Percentiles rank a stretch among this genome's conserved stretches.
phyloP scores from a whole-genome alignment of 345 rosid genomes.

The Brassica rapa region DNA sequence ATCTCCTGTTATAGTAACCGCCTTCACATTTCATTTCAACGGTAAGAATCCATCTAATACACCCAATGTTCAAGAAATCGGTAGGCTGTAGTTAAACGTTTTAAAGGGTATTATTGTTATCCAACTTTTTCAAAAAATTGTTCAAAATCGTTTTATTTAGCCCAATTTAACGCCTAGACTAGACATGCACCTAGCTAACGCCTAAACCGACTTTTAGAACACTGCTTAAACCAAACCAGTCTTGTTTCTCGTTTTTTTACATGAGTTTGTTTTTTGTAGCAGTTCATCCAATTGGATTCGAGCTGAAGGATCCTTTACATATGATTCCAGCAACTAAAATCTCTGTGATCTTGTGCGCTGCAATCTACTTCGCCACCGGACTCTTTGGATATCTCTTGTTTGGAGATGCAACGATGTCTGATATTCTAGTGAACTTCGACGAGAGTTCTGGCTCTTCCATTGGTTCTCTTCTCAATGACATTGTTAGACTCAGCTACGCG shows the following conservation, averaged over 20 bases:
- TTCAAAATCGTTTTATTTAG: too few species aligned
- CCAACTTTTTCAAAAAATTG: too few species aligned
- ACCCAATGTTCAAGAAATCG: background rate
- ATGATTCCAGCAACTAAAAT: conserved; percentile 63
- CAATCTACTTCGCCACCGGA: conserved; percentile 64
- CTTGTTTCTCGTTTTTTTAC: conserved; percentile 1
- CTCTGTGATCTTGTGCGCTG: conserved; percentile 58
- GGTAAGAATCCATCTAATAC: conserved; percentile 44
- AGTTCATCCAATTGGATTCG: conserved; percentile 82
- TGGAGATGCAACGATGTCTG: conserved; percentile 76
- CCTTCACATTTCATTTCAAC: conserved; percentile 92
- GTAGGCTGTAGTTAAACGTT: too few species aligned
- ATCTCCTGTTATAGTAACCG: conserved; percentile 82
- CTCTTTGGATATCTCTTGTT: conserved; percentile 75
- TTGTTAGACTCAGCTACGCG: conserved; percentile 74
- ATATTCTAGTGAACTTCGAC: conserved; percentile 76
- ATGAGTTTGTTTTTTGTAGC: conserved; percentile 34
- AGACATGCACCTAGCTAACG: too few species aligned
- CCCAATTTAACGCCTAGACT: too few species aligned
- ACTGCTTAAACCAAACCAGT: background rate
- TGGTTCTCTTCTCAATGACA: conserved; percentile 63
- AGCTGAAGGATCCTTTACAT: conserved; percentile 59
- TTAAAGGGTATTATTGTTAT: too few species aligned
- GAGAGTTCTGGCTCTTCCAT: conserved; percentile 53
- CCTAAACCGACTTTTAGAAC: too few species aligned